Conservation (phyloP, 345 rosid genomes). For the Crucihimalaya himalaica region DNA sequence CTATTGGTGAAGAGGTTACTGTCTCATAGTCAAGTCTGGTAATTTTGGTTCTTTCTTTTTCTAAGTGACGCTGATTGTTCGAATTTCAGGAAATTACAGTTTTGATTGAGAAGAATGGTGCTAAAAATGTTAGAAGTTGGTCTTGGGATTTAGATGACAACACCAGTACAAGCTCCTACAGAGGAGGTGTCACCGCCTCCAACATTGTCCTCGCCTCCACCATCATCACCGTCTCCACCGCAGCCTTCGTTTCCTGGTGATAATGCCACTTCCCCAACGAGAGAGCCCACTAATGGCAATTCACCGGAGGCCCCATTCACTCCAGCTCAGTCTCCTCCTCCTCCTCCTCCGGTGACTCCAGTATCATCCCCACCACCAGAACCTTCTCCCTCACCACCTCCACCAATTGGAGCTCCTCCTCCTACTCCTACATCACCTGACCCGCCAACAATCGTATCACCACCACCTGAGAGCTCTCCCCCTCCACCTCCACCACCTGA, state of each 20-base stretch:
- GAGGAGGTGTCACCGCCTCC: slow-evolving; percentile 39
- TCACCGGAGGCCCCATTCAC: slow-evolving; percentile 16
- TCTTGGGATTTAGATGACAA: slow-evolving; percentile 54
- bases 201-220: too few species aligned
- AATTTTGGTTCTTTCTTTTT: slow-evolving; percentile 1
- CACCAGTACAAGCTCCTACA: slow-evolving; percentile 55
- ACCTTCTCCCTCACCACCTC: slow-evolving; percentile 36
- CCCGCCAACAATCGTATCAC: slow-evolving; percentile 29
- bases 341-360: slow-evolving; percentile 37
- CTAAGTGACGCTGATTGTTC: background rate
- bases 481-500: slow-evolving; percentile 36
- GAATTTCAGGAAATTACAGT: background rate
- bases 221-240: background rate
- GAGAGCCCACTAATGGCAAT: slow-evolving; percentile 26
- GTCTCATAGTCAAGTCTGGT: slow-evolving; percentile 7
- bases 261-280: slow-evolving; percentile 37
- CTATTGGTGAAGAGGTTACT: too few species aligned
- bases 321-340: slow-evolving; percentile 40
- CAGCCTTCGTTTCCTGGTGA: slow-evolving; percentile 21
- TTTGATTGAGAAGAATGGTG: background rate
- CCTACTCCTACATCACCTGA: slow-evolving; percentile 32
- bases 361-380: slow-evolving; percentile 37
- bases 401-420: slow-evolving; percentile 38
- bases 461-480: slow-evolving; percentile 31
- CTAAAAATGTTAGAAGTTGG: slow-evolving; percentile 10